Base-by-base conservation (phyloP, 1,139 yeast species). In the Taphrina confusa region DNA sequence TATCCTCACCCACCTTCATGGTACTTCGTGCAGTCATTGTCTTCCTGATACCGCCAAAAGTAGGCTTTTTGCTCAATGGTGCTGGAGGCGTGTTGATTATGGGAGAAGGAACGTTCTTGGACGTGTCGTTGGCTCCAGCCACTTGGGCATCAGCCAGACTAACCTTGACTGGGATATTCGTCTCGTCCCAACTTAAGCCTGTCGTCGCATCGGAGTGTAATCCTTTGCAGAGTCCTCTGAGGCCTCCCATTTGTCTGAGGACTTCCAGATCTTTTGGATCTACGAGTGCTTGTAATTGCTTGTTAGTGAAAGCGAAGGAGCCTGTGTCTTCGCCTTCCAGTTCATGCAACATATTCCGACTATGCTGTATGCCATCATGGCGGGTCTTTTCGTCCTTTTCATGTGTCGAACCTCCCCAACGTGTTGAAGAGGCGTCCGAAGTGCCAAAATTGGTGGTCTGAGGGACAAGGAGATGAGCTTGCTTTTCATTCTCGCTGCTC, bases 251-350 rank as follows among this genome's bases (percentile, higher is more conserved):
- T 20, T 68, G 71, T 23, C 66, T 57, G 45, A 76, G 65, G 12
- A 75, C 69, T 56, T 69, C 71, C 4, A 75, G 70, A 56, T 74
- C 72, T 58, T 75, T 75, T n/a, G 77, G 76, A 61, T 76, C 79
- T 14, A 73, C 67, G 36, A 76, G 69, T 5, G 71, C 65, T 42
- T 67, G 66, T 33, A 76, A 70, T 63, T 75, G 76, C 39, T 65
- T 68, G 3, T 71, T 69, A 4, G 70, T 66, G 25, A 71, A 61
- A 22, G 68, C 66, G 61, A 66, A 67, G 4, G 67, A 66, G 6
- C 63, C 62, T 20, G 57, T 59, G 20, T 61, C 61, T 2, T 60
- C 60, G 11, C 36, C 57, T n/a, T 23, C 30, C 11, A 11, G 6
- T 16, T 30, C 61, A 22, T 40, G 52, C 11, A 30, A 18, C 30